Evolutionary conservation across 306 rosid genomes (phyloP).

Genomic region (Pterocarpus macrocarpus): DNA sequence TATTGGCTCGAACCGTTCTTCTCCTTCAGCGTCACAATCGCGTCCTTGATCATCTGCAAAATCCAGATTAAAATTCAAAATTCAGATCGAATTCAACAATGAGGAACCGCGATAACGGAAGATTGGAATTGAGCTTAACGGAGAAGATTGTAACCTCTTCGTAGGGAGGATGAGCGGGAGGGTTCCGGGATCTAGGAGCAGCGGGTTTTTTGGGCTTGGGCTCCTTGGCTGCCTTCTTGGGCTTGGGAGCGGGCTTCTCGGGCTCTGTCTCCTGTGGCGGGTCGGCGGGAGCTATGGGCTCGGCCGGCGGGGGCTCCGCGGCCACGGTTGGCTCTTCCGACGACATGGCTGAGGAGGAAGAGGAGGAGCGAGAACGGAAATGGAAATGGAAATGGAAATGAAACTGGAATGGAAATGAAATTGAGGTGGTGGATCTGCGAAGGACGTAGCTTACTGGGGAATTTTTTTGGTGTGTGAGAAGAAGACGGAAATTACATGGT

Average conservation of each 20-base stretch:
- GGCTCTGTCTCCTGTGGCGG: slow-evolving; percentile 49
- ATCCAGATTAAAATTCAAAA: slow-evolving; percentile 24
- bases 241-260: slow-evolving; percentile 8
- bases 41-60: slow-evolving; percentile 83
- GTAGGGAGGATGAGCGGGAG: slow-evolving; percentile 76
- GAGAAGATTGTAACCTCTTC: slow-evolving; percentile 65
- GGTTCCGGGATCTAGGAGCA: slow-evolving; percentile 57
- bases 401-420: neutral
- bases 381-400: neutral
- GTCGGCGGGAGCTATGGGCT: slow-evolving; percentile 39
- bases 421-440: neutral
- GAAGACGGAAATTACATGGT: slow-evolving; percentile 53
- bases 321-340: slow-evolving; percentile 64
- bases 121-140: too few species aligned
- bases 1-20: slow-evolving; percentile 83
- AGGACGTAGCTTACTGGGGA: slow-evolving; percentile 43
- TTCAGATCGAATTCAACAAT: slow-evolving; percentile 32
- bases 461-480: slow-evolving; percentile 59
- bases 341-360: slow-evolving; percentile 53
- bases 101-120: too few species aligned
- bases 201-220: slow-evolving; percentile 63
- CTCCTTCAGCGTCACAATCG: slow-evolving; percentile 74
- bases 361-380: neutral
- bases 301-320: slow-evolving; percentile 47
- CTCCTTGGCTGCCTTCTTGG: slow-evolving; percentile 56